Percentiles rank a stretch among this genome's conserved stretches.
These are phyloP conservation scores for Dactylonectria estremocensis DNA, from an alignment of 2,329 filamentous ascomycete genomes.

Conservation along the genomic window DNA sequence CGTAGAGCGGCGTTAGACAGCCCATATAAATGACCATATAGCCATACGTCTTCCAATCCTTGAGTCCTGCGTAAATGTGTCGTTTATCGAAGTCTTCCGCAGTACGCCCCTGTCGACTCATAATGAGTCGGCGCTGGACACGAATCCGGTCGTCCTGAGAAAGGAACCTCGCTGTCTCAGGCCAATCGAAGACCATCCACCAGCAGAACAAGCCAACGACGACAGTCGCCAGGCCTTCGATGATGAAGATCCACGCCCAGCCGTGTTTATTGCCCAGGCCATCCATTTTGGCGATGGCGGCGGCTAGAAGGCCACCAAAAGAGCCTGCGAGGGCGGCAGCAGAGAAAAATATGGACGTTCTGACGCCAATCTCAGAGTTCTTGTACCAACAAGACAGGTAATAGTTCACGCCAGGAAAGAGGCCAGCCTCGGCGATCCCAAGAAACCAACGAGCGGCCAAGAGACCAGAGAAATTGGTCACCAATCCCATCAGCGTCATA, in stretches of 20 bases:
- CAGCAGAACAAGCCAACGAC: slow-evolving; percentile 76
- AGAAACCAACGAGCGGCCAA: slow-evolving; percentile 69
- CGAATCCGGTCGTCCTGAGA: slow-evolving; percentile 75
- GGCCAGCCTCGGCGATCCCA: slow-evolving; percentile 76
- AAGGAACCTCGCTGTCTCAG: slow-evolving; percentile 80
- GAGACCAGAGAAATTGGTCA: slow-evolving; percentile 60
- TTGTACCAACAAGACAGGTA: slow-evolving; percentile 87
- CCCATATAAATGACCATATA: slow-evolving; percentile 66
- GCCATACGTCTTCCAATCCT: slow-evolving; percentile 82
- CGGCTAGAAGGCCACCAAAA: slow-evolving; percentile 79
- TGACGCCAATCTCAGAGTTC: slow-evolving; percentile 80
- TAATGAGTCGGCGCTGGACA: slow-evolving; percentile 76
- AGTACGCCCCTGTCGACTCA: slow-evolving; percentile 78
- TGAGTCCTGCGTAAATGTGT: slow-evolving; percentile 79
- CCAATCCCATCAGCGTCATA: slow-evolving; percentile 66
- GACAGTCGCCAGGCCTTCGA: slow-evolving; percentile 78
- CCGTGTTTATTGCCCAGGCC: slow-evolving; percentile 67
- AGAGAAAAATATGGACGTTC: slow-evolving; percentile 83
- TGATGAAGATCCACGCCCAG: slow-evolving; percentile 76
- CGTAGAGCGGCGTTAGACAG: slow-evolving; percentile 64
- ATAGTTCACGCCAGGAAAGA: slow-evolving; percentile 76
- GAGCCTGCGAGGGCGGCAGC: slow-evolving; percentile 83
- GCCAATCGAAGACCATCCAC: slow-evolving; percentile 85
- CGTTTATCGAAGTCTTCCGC: slow-evolving; percentile 79
- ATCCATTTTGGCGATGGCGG: slow-evolving; percentile 77